phyloP scores from a whole-genome alignment of 2,329 filamentous ascomycete species.

The Ilyonectria robusta region DNA sequence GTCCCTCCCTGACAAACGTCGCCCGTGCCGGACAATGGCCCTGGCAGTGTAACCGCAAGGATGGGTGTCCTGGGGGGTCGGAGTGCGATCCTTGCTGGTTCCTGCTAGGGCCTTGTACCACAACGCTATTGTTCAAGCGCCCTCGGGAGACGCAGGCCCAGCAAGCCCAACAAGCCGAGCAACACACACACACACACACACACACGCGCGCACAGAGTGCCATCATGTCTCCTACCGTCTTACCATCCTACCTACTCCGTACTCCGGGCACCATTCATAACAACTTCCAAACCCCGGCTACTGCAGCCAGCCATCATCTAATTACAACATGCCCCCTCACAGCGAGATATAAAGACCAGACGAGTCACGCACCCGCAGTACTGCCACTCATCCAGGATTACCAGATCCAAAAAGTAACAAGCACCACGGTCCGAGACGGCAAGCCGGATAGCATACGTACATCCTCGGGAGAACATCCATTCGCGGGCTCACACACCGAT shows the following conservation, averaged over 20 bases:
- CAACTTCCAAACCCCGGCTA: neutral
- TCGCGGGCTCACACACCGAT: conserved; percentile 13
- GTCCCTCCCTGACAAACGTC: conserved; percentile 12
- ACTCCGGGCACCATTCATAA: conserved; percentile 10
- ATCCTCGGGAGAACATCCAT: conserved; percentile 19
- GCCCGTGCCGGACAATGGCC: conserved; percentile 18
- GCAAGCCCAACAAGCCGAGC: conserved; percentile 3
- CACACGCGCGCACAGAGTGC: neutral
- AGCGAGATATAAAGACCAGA: neutral
- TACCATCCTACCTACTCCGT: neutral
- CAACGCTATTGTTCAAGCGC: conserved; percentile 7
- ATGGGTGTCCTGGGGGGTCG: conserved; percentile 17
- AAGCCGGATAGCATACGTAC: conserved; percentile 6
- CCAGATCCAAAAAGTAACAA: conserved; percentile 4
- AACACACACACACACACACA: neutral
- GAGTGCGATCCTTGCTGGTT: conserved; percentile 19
- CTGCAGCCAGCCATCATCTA: neutral
- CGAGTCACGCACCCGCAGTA: conserved; percentile 1
- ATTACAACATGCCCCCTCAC: neutral
- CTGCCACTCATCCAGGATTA: neutral
- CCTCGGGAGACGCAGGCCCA: conserved; percentile 14
- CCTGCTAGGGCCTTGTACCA: conserved; percentile 10
- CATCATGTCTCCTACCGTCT: conserved; percentile 4
- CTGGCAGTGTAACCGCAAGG: conserved; percentile 18
- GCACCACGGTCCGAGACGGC: conserved; percentile 8